Base-by-base conservation (phyloP, 208 protist species). In the Trypanosoma brucei region DNA sequence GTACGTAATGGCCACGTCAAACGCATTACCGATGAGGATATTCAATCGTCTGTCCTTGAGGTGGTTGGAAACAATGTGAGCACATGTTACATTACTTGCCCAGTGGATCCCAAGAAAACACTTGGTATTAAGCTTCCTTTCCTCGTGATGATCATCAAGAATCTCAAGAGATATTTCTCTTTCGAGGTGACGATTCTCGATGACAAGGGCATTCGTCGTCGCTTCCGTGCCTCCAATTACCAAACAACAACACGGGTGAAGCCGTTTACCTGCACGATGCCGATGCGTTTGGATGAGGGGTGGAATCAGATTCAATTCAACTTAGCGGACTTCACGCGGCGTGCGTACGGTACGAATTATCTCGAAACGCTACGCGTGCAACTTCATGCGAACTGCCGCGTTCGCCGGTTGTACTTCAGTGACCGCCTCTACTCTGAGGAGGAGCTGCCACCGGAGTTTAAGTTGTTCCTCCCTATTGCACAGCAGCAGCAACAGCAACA, bases 221-320 rank as follows among this genome's bases (percentile, higher is more conserved):
- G 98, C 42, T 99, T 99, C 81, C 81, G 98, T 11, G 97, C 98
- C 37, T 98, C 95, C 51, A 99, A 99, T 81, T 99, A 99, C 73
- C 97, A 99, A 86, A 93, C 87, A 51, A 98, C 93, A 5, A 99
- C 98, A 22, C 89, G 98, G 52, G 97, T 99, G 38, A 99, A 99
- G 85, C 96, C 96, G 3, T 99, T 99, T 75, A 99, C 99, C 61
- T 99, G 98, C 84, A 99, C 98, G 9, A 99, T 99, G 96, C 98
- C 98, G 6, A 98, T 99, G 96, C 84, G 97, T 7, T 84, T 99
- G 0, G 98, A 99, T 60, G 97, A 98, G 75, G 98, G 98, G 5
- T 99, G 98, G 98, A 99, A 99, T 62, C 98, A 99, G 67, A 99
- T 99, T 61, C 97, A 99, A 82, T 99, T 99, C 78, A 99, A 99